These are phyloP conservation scores for Orbilia brochopaga DNA, from an alignment of 2,329 filamentous ascomycete species.

Conservation along the genomic window DNA sequence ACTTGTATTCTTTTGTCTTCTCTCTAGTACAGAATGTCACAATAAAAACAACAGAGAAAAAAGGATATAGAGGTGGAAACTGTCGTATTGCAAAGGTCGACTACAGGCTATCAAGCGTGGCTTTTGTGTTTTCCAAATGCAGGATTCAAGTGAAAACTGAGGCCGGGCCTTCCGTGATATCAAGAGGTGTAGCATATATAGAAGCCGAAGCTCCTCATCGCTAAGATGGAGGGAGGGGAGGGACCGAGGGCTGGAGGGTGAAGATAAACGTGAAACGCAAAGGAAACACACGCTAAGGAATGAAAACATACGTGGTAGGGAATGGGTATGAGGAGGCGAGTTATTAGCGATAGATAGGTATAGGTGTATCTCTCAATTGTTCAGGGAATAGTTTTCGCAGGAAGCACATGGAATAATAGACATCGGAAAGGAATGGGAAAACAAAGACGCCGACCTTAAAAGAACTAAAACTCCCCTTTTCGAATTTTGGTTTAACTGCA, in stretches of 20 bases:
- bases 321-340: neutral
- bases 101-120: neutral
- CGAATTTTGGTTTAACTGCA: constrained; percentile 35
- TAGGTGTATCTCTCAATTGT: constrained; percentile 26
- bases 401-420: constrained; percentile 25
- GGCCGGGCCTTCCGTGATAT: neutral
- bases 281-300: neutral
- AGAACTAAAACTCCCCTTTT: constrained; percentile 32
- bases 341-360: constrained; percentile 7
- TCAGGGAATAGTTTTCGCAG: constrained; percentile 47
- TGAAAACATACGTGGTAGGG: constrained; percentile 1
- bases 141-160: neutral
- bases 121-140: constrained; percentile 3
- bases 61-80: neutral
- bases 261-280: constrained; percentile 43
- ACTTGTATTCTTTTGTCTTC: constrained; percentile 25
- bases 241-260: too few relatives aligned
- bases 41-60: constrained; percentile 12
- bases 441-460: constrained; percentile 35
- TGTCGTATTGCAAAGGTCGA: constrained; percentile 9
- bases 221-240: neutral
- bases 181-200: neutral
- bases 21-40: constrained; percentile 25
- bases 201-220: constrained; percentile 10
- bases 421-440: constrained; percentile 13